Conservation (phyloP, 2,329 filamentous ascomycete species). For the Hirsutella thompsonii region DNA sequence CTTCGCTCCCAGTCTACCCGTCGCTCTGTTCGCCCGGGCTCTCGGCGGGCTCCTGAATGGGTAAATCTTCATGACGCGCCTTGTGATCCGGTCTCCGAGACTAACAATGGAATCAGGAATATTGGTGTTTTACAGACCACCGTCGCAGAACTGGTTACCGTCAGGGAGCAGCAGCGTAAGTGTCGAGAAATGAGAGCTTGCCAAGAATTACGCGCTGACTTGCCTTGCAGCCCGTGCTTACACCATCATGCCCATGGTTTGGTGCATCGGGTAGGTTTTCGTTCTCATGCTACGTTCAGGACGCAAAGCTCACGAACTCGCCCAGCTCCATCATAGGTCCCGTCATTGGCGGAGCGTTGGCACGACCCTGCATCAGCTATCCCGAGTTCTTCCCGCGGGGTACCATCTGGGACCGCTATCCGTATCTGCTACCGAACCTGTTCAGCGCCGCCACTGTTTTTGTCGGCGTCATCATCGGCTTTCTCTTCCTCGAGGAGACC, state of each 20-base stretch:
- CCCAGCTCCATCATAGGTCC: conserved; percentile 78
- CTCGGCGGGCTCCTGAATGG: conserved; percentile 88
- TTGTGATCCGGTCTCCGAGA: not conserved
- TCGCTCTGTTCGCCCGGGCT: conserved; percentile 77
- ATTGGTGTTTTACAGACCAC: conserved; percentile 93
- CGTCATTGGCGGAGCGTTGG: conserved; percentile 79
- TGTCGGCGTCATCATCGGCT: conserved; percentile 62
- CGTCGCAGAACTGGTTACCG: conserved; percentile 83
- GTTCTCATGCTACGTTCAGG: too few relatives aligned
- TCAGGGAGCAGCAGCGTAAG: conserved; percentile 84
- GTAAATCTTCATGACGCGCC: conserved; percentile 25
- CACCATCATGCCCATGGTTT: conserved; percentile 95
- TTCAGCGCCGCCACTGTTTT: conserved; percentile 72
- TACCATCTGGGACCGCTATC: conserved; percentile 73
- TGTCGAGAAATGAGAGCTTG: conserved; percentile 5
- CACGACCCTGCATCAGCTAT: conserved; percentile 74
- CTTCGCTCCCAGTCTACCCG: conserved; percentile 68
- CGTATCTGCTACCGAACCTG: conserved; percentile 86
- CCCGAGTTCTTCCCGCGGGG: conserved; percentile 58
- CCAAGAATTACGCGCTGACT: not conserved
- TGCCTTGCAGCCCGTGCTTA: conserved; percentile 65
- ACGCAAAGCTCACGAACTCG: conserved; percentile 13
- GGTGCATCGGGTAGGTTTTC: conserved; percentile 72
- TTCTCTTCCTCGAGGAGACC: conserved; percentile 88
- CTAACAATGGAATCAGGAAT: conserved; percentile 43